Evolutionary conservation across 73 alveolate species (phyloP).

Genomic region (Blepharisma japonicum): DNA sequence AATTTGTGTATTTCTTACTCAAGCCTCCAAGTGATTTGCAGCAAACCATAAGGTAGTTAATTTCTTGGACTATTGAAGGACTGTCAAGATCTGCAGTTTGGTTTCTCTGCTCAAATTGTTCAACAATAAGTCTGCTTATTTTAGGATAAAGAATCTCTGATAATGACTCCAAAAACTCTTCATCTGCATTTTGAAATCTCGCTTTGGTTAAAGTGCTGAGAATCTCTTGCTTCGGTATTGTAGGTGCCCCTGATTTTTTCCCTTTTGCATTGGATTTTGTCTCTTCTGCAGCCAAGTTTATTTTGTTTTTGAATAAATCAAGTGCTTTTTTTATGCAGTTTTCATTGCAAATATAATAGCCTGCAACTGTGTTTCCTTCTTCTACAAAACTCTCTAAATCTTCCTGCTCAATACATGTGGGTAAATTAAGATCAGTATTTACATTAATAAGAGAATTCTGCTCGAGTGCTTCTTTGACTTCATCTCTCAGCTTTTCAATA

Average conservation of each 20-base stretch:
- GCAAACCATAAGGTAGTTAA: constrained; percentile 11
- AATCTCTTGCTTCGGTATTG: background rate
- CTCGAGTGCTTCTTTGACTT: background rate
- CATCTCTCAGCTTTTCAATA: background rate
- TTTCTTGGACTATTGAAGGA: background rate
- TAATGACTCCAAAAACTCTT: background rate
- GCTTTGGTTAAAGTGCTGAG: background rate
- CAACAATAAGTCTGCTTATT: background rate
- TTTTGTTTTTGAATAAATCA: background rate
- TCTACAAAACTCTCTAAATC: background rate
- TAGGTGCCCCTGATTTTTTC: background rate
- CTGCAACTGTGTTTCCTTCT: too few relatives aligned
- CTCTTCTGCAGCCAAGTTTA: background rate
- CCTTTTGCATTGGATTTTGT: background rate
- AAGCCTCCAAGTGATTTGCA: background rate
- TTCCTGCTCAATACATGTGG: constrained; percentile 1
- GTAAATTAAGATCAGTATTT: background rate
- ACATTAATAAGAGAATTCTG: background rate
- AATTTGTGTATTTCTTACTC: background rate
- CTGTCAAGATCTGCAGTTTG: background rate
- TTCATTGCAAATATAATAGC: background rate
- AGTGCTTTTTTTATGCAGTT: background rate
- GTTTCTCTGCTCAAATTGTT: background rate
- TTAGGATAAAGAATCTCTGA: background rate
- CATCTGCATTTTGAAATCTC: background rate